These are phyloP conservation scores for Cladobotryum protrusum DNA, from an alignment of 2,329 filamentous ascomycete genomes.

Conservation along the genomic window DNA sequence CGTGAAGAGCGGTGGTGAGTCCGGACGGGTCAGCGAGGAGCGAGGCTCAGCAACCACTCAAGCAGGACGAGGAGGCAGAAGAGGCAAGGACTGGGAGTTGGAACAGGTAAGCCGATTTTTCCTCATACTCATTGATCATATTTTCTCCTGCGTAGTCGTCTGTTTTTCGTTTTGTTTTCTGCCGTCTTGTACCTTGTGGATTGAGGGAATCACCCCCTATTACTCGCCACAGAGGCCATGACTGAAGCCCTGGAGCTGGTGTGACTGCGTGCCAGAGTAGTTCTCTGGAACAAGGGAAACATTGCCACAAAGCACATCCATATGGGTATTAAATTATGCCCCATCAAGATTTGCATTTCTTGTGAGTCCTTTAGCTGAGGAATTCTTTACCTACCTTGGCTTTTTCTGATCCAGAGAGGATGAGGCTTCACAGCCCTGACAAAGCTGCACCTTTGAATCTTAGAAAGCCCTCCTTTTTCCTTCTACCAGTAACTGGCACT, in stretches of 20 bases:
- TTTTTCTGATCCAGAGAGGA: no score
- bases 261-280: slow-evolving; percentile 2
- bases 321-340: no score
- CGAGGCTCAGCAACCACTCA: slow-evolving; percentile 56
- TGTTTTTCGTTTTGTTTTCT: background rate
- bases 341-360: no score
- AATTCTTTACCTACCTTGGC: no score
- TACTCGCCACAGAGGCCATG: background rate
- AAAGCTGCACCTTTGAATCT: no score
- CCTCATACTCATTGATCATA: background rate
- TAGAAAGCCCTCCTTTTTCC: background rate
- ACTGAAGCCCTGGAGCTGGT: background rate
- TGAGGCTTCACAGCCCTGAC: no score
- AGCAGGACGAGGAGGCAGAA: slow-evolving; percentile 62
- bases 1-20: slow-evolving; percentile 36
- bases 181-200: background rate
- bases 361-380: no score
- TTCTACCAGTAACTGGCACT: background rate
- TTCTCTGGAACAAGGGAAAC: background rate
- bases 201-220: no score
- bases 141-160: background rate
- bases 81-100: slow-evolving; percentile 73
- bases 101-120: slow-evolving; percentile 60
- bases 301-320: background rate
- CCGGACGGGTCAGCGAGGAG: slow-evolving; percentile 69